Evolutionary conservation across 768 basidiomycete species (phyloP).

Genomic region (Mycena galopus): DNA sequence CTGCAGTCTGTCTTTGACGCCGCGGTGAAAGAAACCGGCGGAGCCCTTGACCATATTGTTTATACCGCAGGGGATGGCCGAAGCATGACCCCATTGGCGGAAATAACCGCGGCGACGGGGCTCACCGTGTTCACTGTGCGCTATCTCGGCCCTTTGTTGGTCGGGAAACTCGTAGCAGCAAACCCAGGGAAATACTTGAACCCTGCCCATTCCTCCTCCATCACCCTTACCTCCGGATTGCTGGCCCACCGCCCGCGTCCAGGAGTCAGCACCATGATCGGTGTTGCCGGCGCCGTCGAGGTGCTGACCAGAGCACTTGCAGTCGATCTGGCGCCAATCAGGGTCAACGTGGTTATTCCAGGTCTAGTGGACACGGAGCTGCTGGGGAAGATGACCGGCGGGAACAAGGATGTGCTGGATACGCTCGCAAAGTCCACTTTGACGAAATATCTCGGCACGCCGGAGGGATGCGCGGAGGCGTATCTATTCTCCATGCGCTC

Average conservation of each 20-base stretch:
- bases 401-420: not conserved
- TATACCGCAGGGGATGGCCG: not conserved
- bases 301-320: constrained; percentile 2
- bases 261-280: not conserved
- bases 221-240: constrained; percentile 15
- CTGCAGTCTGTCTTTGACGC: not conserved
- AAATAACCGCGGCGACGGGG: constrained; percentile 1
- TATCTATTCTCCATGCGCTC: constrained; percentile 5
- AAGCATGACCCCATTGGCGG: not conserved
- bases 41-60: constrained; percentile 8
- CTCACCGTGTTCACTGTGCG: constrained; percentile 3
- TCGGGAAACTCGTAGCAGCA: constrained; percentile 19
- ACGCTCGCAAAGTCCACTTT: not conserved
- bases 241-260: not conserved
- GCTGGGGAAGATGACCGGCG: not conserved
- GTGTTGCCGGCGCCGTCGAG: constrained; percentile 2
- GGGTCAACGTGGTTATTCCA: not conserved
- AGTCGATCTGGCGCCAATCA: not conserved
- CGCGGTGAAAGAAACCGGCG: not conserved
- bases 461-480: not conserved
- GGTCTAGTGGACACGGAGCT: constrained; percentile 5
- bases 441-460: not conserved
- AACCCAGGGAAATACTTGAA: constrained; percentile 7
- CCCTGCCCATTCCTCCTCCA: not conserved
- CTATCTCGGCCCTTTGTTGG: not conserved